Evolutionary conservation across 345 rosid species (phyloP), one percentile per base, ranked within the genome.

Genomic region (Camelina hispida): DNA sequence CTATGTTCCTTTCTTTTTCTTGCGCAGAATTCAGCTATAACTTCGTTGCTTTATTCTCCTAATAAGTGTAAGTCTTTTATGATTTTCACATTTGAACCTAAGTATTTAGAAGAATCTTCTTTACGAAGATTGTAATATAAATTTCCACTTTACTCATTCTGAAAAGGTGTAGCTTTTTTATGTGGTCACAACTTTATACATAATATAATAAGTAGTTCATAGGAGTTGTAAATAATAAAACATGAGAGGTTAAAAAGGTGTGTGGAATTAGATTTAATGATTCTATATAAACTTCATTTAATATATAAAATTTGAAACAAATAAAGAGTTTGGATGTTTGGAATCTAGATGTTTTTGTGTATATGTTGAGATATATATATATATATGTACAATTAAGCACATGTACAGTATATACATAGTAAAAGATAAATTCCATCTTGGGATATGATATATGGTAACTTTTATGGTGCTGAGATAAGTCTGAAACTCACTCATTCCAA

Each of bases 401-500:
- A 66, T 65, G 71, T 66, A 54, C 10, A 54, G 55, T 47, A 55
- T 63, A 30, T 25, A 44, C 35, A 67, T 53, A 18, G 17, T 5
- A 35, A 52, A 72, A 67, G 69, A 72, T 66, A 52, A 78, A 72
- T 72, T 67, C 69, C 50, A 71, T 80, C 72, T 74, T 74, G 83
- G 86, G 83, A 83, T 77, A 56, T 74, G 66, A 73, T 43, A 71
- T 60, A 71, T 60, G 40, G 68, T 67, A 65, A 70, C 77, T 85
- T 81, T 68, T 62, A 66, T 58, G 75, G 68, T 80, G 78, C 79
- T 75, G 73, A 35, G 34, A 61, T 72, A 51, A 66, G 23, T 78
- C 81, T 78, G 78, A 66, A 72, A 67, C 28, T 72, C 73, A 67
- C 78, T 67, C 81, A 66, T 72, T 78, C 69, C 73, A 78, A 72